These are phyloP conservation scores for Aspergillus sp. DNA, from an alignment of 2,329 filamentous ascomycete genomes.

Conservation along the genomic window DNA sequence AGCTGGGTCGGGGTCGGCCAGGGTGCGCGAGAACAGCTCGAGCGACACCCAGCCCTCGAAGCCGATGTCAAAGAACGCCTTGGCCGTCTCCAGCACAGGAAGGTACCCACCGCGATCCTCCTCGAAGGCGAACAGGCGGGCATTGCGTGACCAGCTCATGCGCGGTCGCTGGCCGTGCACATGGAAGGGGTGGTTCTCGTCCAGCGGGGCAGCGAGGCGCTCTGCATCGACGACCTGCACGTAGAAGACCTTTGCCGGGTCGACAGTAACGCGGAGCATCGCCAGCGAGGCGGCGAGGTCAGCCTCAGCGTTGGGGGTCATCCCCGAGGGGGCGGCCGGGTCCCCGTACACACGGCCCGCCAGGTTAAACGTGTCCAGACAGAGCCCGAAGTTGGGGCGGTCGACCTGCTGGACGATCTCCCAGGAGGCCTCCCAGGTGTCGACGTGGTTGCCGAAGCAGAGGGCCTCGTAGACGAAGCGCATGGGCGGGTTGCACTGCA, in stretches of 20 bases:
- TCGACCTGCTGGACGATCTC: conserved; percentile 64
- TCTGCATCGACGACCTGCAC: conserved; percentile 76
- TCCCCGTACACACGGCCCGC: conserved; percentile 69
- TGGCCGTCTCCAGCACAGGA: conserved; percentile 60
- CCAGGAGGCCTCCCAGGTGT: conserved; percentile 72
- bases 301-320: conserved; percentile 53
- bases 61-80: conserved; percentile 59
- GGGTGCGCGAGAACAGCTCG: conserved; percentile 64
- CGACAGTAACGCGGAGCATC: conserved; percentile 54
- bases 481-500: conserved; percentile 54
- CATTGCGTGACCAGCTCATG: conserved; percentile 80
- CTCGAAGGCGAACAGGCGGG: conserved; percentile 66
- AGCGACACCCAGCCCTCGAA: conserved; percentile 70
- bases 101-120: conserved; percentile 63
- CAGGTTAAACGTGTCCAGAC: conserved; percentile 77
- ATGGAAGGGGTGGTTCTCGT: conserved; percentile 58
- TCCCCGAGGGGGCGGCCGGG: conserved; percentile 54
- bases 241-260: conserved; percentile 67
- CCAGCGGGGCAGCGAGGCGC: conserved; percentile 56
- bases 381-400: conserved; percentile 70
- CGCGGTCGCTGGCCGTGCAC: conserved; percentile 56
- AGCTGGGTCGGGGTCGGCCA: conserved; percentile 51
- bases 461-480: conserved; percentile 72
- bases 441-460: conserved; percentile 67
- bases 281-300: conserved; percentile 55